Base-by-base conservation (phyloP, 2,329 filamentous ascomycete genomes). In the Aulographum hederae region DNA sequence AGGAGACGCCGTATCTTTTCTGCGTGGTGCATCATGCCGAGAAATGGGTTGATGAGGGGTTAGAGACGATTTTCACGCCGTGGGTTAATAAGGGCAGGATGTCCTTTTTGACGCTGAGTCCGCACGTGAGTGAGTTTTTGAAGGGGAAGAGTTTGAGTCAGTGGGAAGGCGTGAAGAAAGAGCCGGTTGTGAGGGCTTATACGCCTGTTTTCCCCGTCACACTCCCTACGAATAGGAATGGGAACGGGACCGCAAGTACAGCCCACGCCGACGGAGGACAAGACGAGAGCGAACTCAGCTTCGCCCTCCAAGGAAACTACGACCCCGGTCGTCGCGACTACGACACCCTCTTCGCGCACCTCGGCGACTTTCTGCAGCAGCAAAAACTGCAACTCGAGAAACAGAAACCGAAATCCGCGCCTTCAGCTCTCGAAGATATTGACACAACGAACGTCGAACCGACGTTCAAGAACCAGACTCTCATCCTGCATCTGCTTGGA, bases 301-400 rank as follows among this genome's bases (percentile, higher is more conserved):
- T 48, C 34, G 45, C 38, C 10, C 35, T 48, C 14, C 45, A 48
- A 35, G 45, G 45, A 10, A 37, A 45, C 30, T 47, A 45, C 31
- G 45, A 45, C 10, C 37, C 40, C 15, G 30, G 39, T 16, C 34
- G 45, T 17, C 34, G 45, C 18, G 38, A 48, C 26, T 48, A 46
- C 37, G 37, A 40, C 13, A 37, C 36, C 34, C 38, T 44, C 13
- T 47, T 48, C 34, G 26, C 34, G n/a, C 35, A 39, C 8, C 38
- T 47, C 3, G 34, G 36, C 14, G 33, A 37, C 3, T 42, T 47
- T 26, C 30, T 45, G 15, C 10, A 18, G 6, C n/a, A 10, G 14
- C n/a, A n/a, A n/a, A n/a, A n/a, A 18, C 4, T 3, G 15, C 29
- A 4, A 3, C 2, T 13, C 12, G 4, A 18, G n/a, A n/a, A n/a